Base-by-base conservation (phyloP, 306 rosid genomes). In the Cucumis melo region DNA sequence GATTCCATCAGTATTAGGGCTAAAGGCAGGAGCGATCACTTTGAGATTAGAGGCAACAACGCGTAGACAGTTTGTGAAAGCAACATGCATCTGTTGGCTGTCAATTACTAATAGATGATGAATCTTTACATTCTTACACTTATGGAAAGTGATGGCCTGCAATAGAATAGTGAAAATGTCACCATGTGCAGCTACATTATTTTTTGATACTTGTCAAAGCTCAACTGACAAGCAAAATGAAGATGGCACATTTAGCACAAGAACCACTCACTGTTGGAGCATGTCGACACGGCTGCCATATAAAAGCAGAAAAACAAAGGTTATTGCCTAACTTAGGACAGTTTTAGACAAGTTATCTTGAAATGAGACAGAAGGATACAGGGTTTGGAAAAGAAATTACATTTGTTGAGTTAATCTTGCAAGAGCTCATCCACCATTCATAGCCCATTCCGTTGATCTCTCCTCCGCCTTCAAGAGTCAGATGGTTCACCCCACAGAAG, bases 1-100 rank as follows among this genome's bases (percentile, higher is more conserved):
- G 82, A 94, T 86, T 84, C 96, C 98, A 80, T 91, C 98, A 14
- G 98, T 93, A 77, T 93, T 93, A 32, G 98, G 97, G 80, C 98
- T 93, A 76, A 21, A 58, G 62, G 85, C 79, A 73, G 98, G 94
- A 2, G 97, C 97, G 24, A 87, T 81, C 62, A 91, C 90, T 56
- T 68, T 75, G 77, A 93, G 90, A 76, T 81, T 62, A 55, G 96
- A 88, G 8, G 83, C 94, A 38, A 74, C 66, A 73, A 93, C 96
- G 9, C 91, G 84, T 78, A 79, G 88, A 74, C 98, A 93, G 72
- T 65, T 84, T 15, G 88, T 88, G 77, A 93, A 84, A 64, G 91
- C 76, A 76, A 91, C 51, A 83, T 93, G 97, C 94, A 91, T 93
- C 79, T 85, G 72, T 87, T 91, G 98, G 87, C 97, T 91, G 82